Base-by-base conservation (phyloP, 805 yeast genomes). In the Candida manassasensis region DNA sequence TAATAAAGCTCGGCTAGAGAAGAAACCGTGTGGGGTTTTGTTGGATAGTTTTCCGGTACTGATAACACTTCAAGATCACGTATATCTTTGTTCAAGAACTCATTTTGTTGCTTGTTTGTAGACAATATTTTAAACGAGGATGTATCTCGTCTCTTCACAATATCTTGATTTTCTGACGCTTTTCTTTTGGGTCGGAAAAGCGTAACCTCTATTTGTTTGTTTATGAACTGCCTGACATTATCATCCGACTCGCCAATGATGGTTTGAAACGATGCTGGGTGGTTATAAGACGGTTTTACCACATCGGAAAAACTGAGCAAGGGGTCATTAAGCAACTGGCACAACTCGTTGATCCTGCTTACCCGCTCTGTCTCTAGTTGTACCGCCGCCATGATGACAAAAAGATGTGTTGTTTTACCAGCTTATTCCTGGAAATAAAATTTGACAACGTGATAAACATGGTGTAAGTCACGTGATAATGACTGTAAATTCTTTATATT, bases 1-100 rank as follows among this genome's bases (percentile, higher is more conserved):
- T 87, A 88, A 50, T 84, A 85, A 19, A 90, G 61, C 50, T 93
- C 97, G 0, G 96, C 85, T 41, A 90, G 64, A 1, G 97, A 81
- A 6, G 70, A 58, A 0, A 64, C 71, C 27, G 52, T 47, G 39
- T 63, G 71, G 1, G 63, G 55, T 17, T 55, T 55, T 0, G 67
- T 57, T 9, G 73, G 73, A 39, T 61, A 65, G 35, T 61, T 61
- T 31, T 65, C 71, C 1, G 72, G 71, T 4, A 66, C 52, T 1
- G 67, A 48, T n/a, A 67, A 39, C 8, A 67, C 50, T 32, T 65
- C 67, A 38, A 67, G 36, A 6, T 61, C 64, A 3, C 50, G 35
- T 11, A 67, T 42, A 25, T 47, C 47, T 31, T 50, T 55, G 21
- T 44, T 36, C 17, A 59, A 44, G 32, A 52, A 57, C 21, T 32